A percentile compares a stretch with the other conserved stretches of the same genome.
phyloP scores from a whole-genome alignment of 225 moss, liverwort and hornwort genomes.

The Sphagnum tenellum region DNA sequence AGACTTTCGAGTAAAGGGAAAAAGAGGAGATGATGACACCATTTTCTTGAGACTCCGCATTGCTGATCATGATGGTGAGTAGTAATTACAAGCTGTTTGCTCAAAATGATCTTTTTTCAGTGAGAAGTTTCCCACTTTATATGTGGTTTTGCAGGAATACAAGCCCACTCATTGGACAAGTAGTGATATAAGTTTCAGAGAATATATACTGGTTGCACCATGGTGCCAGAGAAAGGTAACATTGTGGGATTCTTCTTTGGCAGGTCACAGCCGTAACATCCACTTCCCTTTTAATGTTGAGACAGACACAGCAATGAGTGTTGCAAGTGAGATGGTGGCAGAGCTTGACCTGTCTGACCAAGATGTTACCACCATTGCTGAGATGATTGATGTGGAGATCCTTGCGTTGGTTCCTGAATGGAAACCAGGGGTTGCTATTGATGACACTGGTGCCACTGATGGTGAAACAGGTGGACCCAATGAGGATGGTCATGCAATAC shows the following conservation, averaged over 20 bases:
- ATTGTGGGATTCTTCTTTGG: constrained; percentile 8
- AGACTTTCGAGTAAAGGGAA: constrained; percentile 88
- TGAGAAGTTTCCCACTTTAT: too few relatives aligned
- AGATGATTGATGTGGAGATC: constrained; percentile 94
- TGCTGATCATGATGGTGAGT: constrained; percentile 71
- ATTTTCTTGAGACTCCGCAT: constrained; percentile 82
- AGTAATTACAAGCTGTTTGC: neutral
- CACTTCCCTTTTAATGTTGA: constrained; percentile 96
- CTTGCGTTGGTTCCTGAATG: constrained; percentile 89
- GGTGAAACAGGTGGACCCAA: constrained; percentile 17
- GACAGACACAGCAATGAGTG: constrained; percentile 86
- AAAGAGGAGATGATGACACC: constrained; percentile 81
- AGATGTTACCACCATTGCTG: constrained; percentile 90
- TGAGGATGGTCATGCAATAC: constrained; percentile 14
- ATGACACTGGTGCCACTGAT: constrained; percentile 31
- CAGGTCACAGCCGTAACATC: constrained; percentile 85
- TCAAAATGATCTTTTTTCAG: neutral
- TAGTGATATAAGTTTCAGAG: neutral
- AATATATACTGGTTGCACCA: neutral
- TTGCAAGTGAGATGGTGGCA: constrained; percentile 97
- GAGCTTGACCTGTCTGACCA: constrained; percentile 95
- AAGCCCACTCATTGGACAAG: too few relatives aligned
- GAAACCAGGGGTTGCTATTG: constrained; percentile 63
- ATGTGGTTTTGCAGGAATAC: too few relatives aligned
- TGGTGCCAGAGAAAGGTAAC: neutral